Evolutionary conservation across 1,139 yeast genomes (phyloP).

Genomic region (Magnusiomyces tetraspermus): DNA sequence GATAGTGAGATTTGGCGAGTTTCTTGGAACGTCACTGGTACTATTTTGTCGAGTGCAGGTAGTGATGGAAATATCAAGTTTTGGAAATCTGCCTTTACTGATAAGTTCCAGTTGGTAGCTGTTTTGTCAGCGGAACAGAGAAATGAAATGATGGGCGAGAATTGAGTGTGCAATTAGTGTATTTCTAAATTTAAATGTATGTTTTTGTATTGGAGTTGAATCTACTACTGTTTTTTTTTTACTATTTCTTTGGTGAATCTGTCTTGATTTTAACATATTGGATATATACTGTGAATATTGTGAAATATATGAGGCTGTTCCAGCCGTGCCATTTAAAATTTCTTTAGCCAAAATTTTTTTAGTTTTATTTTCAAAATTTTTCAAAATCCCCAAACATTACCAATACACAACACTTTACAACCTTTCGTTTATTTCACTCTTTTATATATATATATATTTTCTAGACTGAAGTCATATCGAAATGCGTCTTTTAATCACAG

Average conservation of each 20-base stretch:
- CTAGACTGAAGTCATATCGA: neutral
- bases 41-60: conserved; percentile 86
- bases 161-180: too few relatives aligned
- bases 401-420: neutral
- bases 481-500: conserved; percentile 33
- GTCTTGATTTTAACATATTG: too few relatives aligned
- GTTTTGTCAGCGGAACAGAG: conserved; percentile 60
- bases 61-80: conserved; percentile 88
- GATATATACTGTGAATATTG: too few relatives aligned
- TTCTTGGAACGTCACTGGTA: conserved; percentile 83
- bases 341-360: neutral
- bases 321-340: neutral
- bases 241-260: neutral
- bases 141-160: too few relatives aligned
- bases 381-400: neutral
- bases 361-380: neutral
- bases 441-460: too few relatives aligned
- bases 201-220: neutral
- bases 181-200: too few relatives aligned
- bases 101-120: conserved; percentile 87
- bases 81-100: conserved; percentile 82
- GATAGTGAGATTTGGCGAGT: conserved; percentile 93
- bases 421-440: too few relatives aligned
- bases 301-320: too few relatives aligned
- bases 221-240: neutral